A percentile compares a stretch with the other conserved stretches of the same genome.
phyloP scores from a whole-genome alignment of 1,139 yeast genomes.

The Geotrichum cucujoidarum region DNA sequence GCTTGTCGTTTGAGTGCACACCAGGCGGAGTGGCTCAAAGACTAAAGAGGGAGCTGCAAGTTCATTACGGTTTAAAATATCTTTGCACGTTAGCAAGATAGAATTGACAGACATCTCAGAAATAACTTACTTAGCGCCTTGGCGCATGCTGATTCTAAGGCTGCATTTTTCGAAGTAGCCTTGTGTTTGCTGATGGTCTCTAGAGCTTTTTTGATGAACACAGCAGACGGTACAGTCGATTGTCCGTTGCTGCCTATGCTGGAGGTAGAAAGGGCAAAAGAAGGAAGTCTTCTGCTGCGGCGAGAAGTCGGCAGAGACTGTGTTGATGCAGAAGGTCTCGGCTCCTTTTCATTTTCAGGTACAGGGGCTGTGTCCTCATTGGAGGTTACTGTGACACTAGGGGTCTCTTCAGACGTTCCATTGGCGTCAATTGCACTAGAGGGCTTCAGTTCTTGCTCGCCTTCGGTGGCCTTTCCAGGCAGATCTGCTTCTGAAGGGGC shows the following conservation, averaged over 20 bases:
- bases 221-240: conserved; percentile 34
- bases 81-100: conserved; percentile 4
- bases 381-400: too few relatives aligned
- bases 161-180: conserved; percentile 47
- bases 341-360: background rate
- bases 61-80: conserved; percentile 25
- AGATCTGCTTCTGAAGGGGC: too few relatives aligned
- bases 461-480: too few relatives aligned
- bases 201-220: conserved; percentile 47
- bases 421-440: too few relatives aligned
- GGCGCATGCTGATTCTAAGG: conserved; percentile 41
- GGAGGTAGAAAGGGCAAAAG: conserved; percentile 32
- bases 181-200: conserved; percentile 45
- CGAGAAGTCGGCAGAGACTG: conserved; percentile 5
- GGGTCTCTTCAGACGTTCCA: too few relatives aligned
- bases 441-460: too few relatives aligned
- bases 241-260: conserved; percentile 28
- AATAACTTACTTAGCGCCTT: conserved; percentile 39
- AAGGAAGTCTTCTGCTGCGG: conserved; percentile 29
- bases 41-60: conserved; percentile 46
- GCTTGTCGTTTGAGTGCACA: conserved; percentile 49
- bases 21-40: conserved; percentile 58
- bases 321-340: background rate
- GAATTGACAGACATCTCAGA: background rate
- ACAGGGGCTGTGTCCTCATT: too few relatives aligned